Evolutionary conservation across 768 basidiomycete genomes (phyloP).

Genomic region (Trametes villosa): DNA sequence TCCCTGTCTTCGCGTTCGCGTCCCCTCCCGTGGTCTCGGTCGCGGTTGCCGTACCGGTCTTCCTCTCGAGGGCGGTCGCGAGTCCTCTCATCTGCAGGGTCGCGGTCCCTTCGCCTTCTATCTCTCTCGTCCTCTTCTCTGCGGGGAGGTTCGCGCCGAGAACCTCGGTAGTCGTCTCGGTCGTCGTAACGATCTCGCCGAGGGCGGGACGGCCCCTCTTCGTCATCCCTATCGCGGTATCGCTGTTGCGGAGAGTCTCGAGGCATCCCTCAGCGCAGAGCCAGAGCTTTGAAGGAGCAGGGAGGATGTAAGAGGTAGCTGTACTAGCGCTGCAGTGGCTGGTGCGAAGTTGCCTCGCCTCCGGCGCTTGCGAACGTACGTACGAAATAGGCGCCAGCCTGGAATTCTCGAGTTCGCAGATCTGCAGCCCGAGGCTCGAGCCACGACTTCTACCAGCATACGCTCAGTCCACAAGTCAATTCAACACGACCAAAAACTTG

Average conservation of each 20-base stretch:
- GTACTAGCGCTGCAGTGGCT: too few relatives aligned
- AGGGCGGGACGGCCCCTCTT: conserved; percentile 10
- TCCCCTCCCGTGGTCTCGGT: conserved; percentile 25
- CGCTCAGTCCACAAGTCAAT: too few relatives aligned
- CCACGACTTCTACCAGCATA: too few relatives aligned
- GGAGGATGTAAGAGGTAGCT: too few relatives aligned
- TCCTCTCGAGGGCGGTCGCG: conserved; percentile 52
- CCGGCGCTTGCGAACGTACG: too few relatives aligned
- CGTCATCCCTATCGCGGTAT: background rate
- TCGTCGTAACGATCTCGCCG: conserved; percentile 16
- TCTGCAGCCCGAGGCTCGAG: too few relatives aligned
- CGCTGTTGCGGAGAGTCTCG: conserved; percentile 18
- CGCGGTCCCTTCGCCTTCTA: conserved; percentile 10
- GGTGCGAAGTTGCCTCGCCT: too few relatives aligned
- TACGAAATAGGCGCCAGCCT: too few relatives aligned
- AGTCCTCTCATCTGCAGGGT: conserved; percentile 27
- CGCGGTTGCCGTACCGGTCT: conserved; percentile 46
- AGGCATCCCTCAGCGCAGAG: too few relatives aligned
- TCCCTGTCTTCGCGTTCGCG: conserved; percentile 28
- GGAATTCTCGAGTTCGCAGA: too few relatives aligned
- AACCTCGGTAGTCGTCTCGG: conserved; percentile 25
- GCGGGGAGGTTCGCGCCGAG: conserved; percentile 20
- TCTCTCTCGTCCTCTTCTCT: conserved; percentile 27
- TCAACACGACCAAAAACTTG: too few relatives aligned
- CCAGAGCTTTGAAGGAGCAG: too few relatives aligned